phyloP scores from a whole-genome alignment of 2,329 filamentous ascomycete genomes.

The Xylariaceae sp. region DNA sequence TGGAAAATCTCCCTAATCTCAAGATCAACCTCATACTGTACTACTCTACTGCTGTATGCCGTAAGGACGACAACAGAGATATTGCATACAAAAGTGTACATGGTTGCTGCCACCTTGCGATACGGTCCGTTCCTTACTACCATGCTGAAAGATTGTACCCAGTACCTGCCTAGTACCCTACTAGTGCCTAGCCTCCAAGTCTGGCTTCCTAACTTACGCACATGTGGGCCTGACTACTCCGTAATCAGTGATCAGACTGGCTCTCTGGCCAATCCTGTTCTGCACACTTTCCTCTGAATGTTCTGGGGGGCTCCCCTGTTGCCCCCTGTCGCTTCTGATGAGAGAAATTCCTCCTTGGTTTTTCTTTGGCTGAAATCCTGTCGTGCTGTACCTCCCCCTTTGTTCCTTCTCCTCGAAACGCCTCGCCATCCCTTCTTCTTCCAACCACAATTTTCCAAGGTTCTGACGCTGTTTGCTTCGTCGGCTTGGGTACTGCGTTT shows the following conservation, averaged over 20 bases:
- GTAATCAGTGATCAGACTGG: no score
- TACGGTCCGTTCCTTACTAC: no score
- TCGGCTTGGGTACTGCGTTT: constrained; percentile 10
- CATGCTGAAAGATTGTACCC: no score
- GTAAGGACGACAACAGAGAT: no score
- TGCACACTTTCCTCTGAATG: constrained; percentile 15
- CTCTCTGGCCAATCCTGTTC: no score
- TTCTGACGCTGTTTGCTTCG: constrained; percentile 12
- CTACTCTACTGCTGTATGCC: no score
- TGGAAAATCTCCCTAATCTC: no score
- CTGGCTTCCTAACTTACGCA: no score
- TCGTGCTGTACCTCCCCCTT: constrained; percentile 12
- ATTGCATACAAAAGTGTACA: no score
- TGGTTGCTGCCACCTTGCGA: background rate
- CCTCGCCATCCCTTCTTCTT: constrained; percentile 9
- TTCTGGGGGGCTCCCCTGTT: constrained; percentile 12
- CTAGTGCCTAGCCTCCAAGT: no score
- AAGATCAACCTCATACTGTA: no score
- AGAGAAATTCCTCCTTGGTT: constrained; percentile 18
- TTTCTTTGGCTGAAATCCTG: constrained; percentile 16
- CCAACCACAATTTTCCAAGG: constrained; percentile 9
- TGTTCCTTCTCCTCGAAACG: constrained; percentile 4
- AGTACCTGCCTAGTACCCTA: no score
- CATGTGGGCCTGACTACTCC: constrained; percentile 1
- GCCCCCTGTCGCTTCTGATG: constrained; percentile 13